Evolutionary conservation across 1,139 yeast genomes (phyloP), one percentile per base, ranked within the genome.

Genomic region (Scheffersomyces parashehatae): DNA sequence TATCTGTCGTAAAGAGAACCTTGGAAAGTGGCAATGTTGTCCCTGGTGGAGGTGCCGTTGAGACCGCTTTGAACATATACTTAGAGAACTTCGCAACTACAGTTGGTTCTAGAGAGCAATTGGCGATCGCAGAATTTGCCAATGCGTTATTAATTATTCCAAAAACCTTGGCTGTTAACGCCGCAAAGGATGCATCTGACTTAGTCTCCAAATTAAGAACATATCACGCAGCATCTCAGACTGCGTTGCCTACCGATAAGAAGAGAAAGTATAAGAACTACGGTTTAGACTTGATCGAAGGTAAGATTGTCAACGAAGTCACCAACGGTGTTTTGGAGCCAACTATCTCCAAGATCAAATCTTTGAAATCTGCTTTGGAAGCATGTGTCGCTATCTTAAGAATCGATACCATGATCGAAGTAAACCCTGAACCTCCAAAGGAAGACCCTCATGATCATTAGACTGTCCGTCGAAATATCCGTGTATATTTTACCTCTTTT

Each of bases 41-140:
- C 8, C 98, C 99, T 38, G 99, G 99, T 46, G 99, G 99, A 51
- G 99, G 99, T 50, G 97, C 98, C 16, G 99, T 93, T 38, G 99
- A 95, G 71, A 79, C 97, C 38, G 97, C 99, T 9, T 79, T 95
- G 57, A 91, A 90, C 71, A 90, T 95, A 46, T 95, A 89, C 65
- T 77, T 95, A 63, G 99, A 95, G 68, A 93, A 89, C 65, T 93
- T 95, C 67, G 99, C 99, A 37, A 93, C 99, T 8, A 90, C 98
- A 1, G 93, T 91, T 46, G 98, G 98, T 3, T 89, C 97, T 16
- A 83, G 99, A 62, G 99, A 95, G 68, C 99, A 95, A 67, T 79
- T 93, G 58, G 99, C 99, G 8, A 93, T 95, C 68, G 96, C 97
- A 1, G 99, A 93, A 68, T 95, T 95, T 75, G 97, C 99, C 32